Conservation (phyloP, 768 basidiomycete species). For the Dendrothele bispora region DNA sequence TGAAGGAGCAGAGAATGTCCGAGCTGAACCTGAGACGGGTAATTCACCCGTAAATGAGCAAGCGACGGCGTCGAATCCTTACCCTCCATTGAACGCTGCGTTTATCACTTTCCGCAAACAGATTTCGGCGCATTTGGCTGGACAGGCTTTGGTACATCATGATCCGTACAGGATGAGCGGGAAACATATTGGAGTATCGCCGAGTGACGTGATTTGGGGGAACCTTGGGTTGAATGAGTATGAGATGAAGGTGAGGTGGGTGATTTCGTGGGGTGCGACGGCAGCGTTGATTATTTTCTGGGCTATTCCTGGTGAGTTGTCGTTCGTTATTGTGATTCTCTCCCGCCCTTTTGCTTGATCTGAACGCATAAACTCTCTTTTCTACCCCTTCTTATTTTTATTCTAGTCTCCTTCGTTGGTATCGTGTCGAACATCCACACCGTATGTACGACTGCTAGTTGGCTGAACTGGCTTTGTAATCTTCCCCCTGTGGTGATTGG, state of each 20-base stretch:
- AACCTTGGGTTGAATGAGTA: conserved; percentile 91
- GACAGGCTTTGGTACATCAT: conserved; percentile 74
- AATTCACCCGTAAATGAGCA: no score
- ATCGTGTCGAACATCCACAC: conserved; percentile 76
- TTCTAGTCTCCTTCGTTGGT: conserved; percentile 78
- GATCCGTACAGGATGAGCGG: conserved; percentile 78
- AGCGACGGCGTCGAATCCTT: conserved; percentile 31
- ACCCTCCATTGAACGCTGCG: conserved; percentile 66
- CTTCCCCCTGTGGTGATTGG: conserved; percentile 68
- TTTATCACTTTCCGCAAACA: conserved; percentile 93
- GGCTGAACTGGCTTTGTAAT: conserved; percentile 83
- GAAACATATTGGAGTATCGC: conserved; percentile 72
- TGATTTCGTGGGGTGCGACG: conserved; percentile 73
- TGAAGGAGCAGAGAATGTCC: conserved; percentile 12
- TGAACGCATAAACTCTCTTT: no score
- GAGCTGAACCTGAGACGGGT: no score
- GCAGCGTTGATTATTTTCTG: conserved; percentile 82
- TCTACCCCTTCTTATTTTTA: not conserved
- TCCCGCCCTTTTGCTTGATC: no score
- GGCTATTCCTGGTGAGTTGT: conserved; percentile 76
- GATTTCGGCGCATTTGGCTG: conserved; percentile 89
- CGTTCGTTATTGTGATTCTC: no score
- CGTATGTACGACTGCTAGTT: conserved; percentile 61
- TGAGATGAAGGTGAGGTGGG: conserved; percentile 67
- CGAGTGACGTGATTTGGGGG: conserved; percentile 88